Conservation (phyloP, 495 filamentous ascomycete species). For the Penicillium turbatum region DNA sequence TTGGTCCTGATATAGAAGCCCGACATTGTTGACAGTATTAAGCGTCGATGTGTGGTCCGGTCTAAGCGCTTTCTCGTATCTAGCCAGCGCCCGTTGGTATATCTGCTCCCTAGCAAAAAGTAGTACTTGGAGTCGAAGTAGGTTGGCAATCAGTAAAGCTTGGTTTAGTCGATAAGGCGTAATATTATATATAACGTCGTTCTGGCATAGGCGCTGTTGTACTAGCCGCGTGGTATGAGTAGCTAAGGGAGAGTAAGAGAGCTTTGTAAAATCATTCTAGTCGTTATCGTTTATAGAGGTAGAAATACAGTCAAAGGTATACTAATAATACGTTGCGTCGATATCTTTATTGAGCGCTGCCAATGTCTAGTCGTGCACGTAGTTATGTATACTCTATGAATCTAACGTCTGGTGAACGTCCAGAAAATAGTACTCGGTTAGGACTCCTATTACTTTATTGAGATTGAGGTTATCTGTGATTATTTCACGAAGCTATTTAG, state of each 20-base stretch:
- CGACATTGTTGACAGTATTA: not conserved
- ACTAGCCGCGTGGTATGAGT: not conserved
- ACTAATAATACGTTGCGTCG: conserved; percentile 6
- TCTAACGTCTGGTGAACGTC: not conserved
- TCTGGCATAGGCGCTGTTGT: not conserved
- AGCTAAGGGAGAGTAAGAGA: not conserved
- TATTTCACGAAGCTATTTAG: too few relatives aligned
- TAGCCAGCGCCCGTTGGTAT: not conserved
- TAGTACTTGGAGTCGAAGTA: not conserved
- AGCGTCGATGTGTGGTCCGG: not conserved
- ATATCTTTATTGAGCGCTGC: conserved; percentile 5
- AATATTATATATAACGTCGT: not conserved
- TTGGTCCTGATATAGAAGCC: not conserved
- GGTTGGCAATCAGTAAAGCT: not conserved
- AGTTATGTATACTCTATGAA: conserved; percentile 11
- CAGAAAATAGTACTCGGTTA: conserved; percentile 10
- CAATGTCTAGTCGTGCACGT: conserved; percentile 14
- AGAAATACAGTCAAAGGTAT: conserved; percentile 10
- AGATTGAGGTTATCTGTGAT: not conserved
- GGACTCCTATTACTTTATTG: not conserved
- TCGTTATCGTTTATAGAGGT: not conserved
- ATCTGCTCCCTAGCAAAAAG: not conserved
- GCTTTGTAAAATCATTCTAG: not conserved
- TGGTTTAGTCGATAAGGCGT: not conserved
- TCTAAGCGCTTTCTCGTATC: not conserved